phyloP scores from a whole-genome alignment of 768 basidiomycete genomes.

The Amanita phalloides region DNA sequence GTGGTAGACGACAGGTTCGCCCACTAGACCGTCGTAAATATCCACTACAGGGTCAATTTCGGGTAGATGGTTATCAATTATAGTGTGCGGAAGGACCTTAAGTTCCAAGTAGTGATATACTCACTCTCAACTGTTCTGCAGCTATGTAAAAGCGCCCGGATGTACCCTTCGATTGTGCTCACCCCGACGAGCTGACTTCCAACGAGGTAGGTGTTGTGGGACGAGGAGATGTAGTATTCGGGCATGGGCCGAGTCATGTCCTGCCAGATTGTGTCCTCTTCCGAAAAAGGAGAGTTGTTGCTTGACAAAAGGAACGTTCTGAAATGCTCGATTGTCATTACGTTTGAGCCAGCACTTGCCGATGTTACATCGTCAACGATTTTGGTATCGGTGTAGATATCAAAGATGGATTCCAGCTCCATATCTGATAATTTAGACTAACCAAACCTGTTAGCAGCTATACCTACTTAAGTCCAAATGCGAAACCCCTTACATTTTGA shows the following conservation, averaged over 20 bases:
- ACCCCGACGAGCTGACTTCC: slow-evolving; percentile 82
- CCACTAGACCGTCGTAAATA: slow-evolving; percentile 73
- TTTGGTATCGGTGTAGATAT: slow-evolving; percentile 22
- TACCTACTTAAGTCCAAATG: too few relatives aligned
- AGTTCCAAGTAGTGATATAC: slow-evolving; percentile 19
- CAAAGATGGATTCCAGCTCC: slow-evolving; percentile 27
- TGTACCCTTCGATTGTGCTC: slow-evolving; percentile 88
- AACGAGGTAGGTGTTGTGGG: slow-evolving; percentile 87
- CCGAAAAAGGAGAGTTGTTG: slow-evolving; percentile 56
- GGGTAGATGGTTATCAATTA: too few relatives aligned
- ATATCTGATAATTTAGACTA: slow-evolving; percentile 26
- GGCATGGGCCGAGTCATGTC: slow-evolving; percentile 86
- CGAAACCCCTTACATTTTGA: too few relatives aligned
- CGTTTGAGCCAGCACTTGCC: neutral
- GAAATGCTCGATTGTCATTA: slow-evolving; percentile 55
- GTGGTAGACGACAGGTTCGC: slow-evolving; percentile 84
- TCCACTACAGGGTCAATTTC: slow-evolving; percentile 57
- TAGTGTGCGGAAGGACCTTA: slow-evolving; percentile 17
- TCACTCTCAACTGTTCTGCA: slow-evolving; percentile 85
- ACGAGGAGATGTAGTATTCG: slow-evolving; percentile 88
- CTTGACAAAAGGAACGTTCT: slow-evolving; percentile 71
- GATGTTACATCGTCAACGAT: neutral
- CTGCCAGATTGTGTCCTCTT: slow-evolving; percentile 41
- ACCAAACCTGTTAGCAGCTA: neutral
- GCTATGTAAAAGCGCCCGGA: slow-evolving; percentile 78